phyloP scores from a whole-genome alignment of 108 stramenopile species.

The Cyclostephanos invisitatus region DNA sequence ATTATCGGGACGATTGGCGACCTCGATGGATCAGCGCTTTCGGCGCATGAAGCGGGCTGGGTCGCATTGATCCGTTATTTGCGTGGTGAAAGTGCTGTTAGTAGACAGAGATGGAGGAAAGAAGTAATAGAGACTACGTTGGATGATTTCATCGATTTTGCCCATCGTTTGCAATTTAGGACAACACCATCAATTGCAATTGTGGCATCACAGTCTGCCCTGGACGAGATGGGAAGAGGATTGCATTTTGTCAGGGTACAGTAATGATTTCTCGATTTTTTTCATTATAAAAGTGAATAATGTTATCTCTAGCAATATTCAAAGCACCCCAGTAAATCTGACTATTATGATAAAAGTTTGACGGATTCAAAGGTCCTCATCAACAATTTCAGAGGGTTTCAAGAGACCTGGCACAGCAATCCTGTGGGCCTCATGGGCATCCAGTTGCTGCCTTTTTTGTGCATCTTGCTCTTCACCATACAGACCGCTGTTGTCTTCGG shows the following conservation, averaged over 20 bases:
- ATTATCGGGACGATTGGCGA: conserved; percentile 85
- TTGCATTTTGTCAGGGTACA: conserved; percentile 24
- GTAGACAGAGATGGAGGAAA: conserved; percentile 70
- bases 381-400: conserved; percentile 94
- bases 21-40: conserved; percentile 75
- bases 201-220: conserved; percentile 40
- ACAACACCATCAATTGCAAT: conserved; percentile 34
- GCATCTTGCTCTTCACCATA: conserved; percentile 91
- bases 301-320: not conserved
- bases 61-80: conserved; percentile 67
- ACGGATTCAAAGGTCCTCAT: conserved; percentile 78
- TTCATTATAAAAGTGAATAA: not conserved
- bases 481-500: conserved; percentile 95
- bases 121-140: conserved; percentile 57
- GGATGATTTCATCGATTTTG: conserved; percentile 39
- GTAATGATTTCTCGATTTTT: conserved; percentile 4
- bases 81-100: conserved; percentile 57
- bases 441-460: conserved; percentile 60
- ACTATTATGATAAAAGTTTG: not conserved
- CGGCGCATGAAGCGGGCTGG: conserved; percentile 70
- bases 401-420: conserved; percentile 96
- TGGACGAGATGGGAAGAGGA: conserved; percentile 29
- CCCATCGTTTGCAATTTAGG: conserved; percentile 37
- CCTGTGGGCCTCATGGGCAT: conserved; percentile 74
- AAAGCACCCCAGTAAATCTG: not conserved